phyloP scores from a whole-genome alignment of 2,329 filamentous ascomycete species.

The Epichloe amarillans region DNA sequence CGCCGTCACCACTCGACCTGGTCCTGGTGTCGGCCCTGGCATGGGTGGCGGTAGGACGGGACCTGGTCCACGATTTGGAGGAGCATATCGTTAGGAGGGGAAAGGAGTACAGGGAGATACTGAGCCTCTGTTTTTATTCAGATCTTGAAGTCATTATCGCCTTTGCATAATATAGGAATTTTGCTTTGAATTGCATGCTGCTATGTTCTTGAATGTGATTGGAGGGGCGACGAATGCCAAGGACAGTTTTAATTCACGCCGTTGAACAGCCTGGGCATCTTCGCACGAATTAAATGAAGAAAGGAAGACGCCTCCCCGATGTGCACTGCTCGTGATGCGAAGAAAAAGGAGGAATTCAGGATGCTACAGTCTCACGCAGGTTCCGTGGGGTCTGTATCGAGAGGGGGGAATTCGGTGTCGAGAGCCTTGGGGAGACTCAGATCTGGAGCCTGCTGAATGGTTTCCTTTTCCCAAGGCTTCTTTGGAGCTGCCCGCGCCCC shows the following conservation, averaged over 20 bases:
- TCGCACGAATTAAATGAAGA: neutral
- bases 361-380: neutral
- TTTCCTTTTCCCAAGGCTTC: conserved; percentile 69
- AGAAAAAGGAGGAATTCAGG: neutral
- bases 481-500: conserved; percentile 33
- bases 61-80: conserved; percentile 44
- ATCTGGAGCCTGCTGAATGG: conserved; percentile 7
- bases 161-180: conserved; percentile 10
- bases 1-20: conserved; percentile 75
- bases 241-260: neutral
- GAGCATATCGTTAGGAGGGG: conserved; percentile 37
- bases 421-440: conserved; percentile 14
- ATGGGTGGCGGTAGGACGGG: conserved; percentile 41
- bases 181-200: conserved; percentile 6
- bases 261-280: neutral
- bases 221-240: neutral
- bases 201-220: neutral
- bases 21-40: conserved; percentile 61
- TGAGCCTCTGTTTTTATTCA: conserved; percentile 3
- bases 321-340: neutral
- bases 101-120: neutral
- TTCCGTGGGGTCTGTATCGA: conserved; percentile 14
- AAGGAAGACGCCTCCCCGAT: neutral
- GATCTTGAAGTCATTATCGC: conserved; percentile 8
- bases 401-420: conserved; percentile 23